A percentile compares a stretch with the other conserved stretches of the same genome.
These are phyloP conservation scores for Russula dissimulans DNA, from an alignment of 768 basidiomycete species.

Conservation along the genomic window DNA sequence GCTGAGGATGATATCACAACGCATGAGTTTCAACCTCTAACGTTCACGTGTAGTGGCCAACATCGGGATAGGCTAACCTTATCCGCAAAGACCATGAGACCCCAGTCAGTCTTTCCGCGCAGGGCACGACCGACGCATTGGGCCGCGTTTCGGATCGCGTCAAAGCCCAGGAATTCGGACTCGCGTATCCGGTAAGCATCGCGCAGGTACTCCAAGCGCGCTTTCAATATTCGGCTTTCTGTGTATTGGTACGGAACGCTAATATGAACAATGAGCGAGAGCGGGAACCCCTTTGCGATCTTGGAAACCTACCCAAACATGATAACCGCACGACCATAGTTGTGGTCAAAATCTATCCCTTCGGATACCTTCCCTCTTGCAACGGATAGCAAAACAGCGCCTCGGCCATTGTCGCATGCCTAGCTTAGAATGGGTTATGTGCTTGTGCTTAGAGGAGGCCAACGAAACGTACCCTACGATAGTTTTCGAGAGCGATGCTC, in stretches of 20 bases:
- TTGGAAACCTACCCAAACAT: conserved; percentile 83
- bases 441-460: neutral
- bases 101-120: conserved; percentile 99
- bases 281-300: neutral
- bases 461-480: conserved; percentile 58
- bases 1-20: conserved; percentile 34
- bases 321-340: conserved; percentile 96
- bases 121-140: conserved; percentile 98
- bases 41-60: neutral
- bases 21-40: conserved; percentile 1
- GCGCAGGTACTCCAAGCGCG: conserved; percentile 93
- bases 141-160: conserved; percentile 98
- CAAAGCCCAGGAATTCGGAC: conserved; percentile 97
- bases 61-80: conserved; percentile 49
- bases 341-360: conserved; percentile 99
- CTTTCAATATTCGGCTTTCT: conserved; percentile 94
- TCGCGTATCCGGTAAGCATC: conserved; percentile 97
- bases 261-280: neutral
- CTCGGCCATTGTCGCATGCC: conserved; percentile 98
- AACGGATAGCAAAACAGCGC: conserved; percentile 92
- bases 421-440: conserved; percentile 24
- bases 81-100: conserved; percentile 98
- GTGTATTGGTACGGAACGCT: conserved; percentile 98
- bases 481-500: conserved; percentile 95
- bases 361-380: conserved; percentile 99